Evolutionary conservation across 164 flowering plant species (phyloP).

Genomic region (Berberis vulgaris): DNA sequence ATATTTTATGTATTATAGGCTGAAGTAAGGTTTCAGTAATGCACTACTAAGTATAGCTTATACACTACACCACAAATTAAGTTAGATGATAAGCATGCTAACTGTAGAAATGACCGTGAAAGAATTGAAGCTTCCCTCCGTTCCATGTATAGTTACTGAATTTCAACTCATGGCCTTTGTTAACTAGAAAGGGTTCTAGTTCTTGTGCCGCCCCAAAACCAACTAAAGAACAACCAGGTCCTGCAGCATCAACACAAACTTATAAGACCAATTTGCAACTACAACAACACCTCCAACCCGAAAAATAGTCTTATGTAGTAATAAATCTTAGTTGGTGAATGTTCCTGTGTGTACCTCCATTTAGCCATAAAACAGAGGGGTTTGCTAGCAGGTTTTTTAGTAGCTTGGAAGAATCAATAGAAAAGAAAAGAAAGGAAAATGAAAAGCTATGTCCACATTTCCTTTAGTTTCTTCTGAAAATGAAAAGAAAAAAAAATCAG

Average conservation of each 20-base stretch:
- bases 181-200: constrained; percentile 54
- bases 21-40: too few species aligned
- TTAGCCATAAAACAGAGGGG: constrained; percentile 12
- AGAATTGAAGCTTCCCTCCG: constrained; percentile 20
- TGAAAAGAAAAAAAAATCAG: too few species aligned
- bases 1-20: too few species aligned
- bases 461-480: too few species aligned
- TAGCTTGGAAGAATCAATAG: constrained; percentile 15
- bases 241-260: constrained; percentile 20
- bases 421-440: constrained; percentile 2
- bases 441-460: too few species aligned
- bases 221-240: constrained; percentile 74
- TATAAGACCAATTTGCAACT: too few species aligned
- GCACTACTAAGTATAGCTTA: too few species aligned
- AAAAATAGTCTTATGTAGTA: too few species aligned
- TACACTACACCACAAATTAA: too few species aligned
- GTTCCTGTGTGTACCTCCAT: constrained; percentile 8
- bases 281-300: too few species aligned
- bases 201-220: constrained; percentile 65
- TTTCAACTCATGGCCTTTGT: constrained; percentile 36
- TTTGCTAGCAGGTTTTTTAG: not conserved
- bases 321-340: too few species aligned
- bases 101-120: not conserved
- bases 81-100: not conserved
- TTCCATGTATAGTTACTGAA: constrained; percentile 48